phyloP scores from a whole-genome alignment of 805 yeast species.

The Phaffomyces thermotolerans region DNA sequence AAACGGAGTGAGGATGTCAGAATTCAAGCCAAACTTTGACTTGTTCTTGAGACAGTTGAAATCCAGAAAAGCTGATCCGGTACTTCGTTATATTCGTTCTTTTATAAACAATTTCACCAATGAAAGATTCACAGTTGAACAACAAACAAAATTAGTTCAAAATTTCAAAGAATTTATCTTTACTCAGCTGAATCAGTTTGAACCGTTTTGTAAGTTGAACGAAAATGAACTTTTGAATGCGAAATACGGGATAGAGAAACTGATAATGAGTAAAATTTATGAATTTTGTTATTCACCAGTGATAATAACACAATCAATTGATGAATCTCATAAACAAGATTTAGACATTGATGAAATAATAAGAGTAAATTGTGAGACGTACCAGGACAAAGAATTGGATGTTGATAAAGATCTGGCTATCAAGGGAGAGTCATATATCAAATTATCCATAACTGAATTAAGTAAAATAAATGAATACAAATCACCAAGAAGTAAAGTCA shows the following conservation, averaged over 20 bases:
- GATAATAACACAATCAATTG: constrained; percentile 33
- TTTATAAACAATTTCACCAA: constrained; percentile 64
- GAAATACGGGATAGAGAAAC: constrained; percentile 85
- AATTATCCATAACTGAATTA: constrained; percentile 66
- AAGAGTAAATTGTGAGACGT: constrained; percentile 60
- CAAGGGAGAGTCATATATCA: constrained; percentile 46
- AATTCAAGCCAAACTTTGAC: constrained; percentile 67
- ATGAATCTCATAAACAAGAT: constrained; percentile 55
- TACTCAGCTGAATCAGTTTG: constrained; percentile 50
- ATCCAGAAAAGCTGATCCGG: constrained; percentile 76
- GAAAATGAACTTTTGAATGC: constrained; percentile 60
- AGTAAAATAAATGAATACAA: constrained; percentile 73
- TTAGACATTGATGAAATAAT: constrained; percentile 51
- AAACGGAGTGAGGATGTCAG: constrained; percentile 3
- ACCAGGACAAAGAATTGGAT: constrained; percentile 62
- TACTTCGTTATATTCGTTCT: constrained; percentile 77
- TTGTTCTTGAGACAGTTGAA: constrained; percentile 65
- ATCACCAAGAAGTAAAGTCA: constrained; percentile 91
- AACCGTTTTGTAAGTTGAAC: constrained; percentile 69
- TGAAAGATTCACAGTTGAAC: constrained; percentile 38
- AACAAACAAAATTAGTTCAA: constrained; percentile 65
- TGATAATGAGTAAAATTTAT: constrained; percentile 83
- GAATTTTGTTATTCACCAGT: constrained; percentile 74
- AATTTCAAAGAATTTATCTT: constrained; percentile 75
- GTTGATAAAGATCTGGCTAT: constrained; percentile 46